Evolutionary conservation across 805 yeast species (phyloP), one percentile per base, ranked within the genome.

Genomic region (Kodamaea hsintzibuensis): DNA sequence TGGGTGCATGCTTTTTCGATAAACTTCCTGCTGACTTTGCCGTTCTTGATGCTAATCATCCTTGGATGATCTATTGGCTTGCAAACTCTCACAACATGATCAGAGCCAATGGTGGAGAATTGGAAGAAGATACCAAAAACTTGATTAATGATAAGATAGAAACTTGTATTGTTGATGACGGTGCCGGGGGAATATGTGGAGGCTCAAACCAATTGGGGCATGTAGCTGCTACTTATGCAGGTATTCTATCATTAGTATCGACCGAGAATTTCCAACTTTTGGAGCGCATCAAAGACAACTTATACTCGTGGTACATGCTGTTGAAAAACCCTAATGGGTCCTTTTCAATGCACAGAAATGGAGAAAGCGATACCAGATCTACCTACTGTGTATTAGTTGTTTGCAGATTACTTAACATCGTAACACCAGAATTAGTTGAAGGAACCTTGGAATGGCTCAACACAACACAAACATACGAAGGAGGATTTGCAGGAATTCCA

Each of bases 11-110:
- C 16, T 69, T 83, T 19, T 60, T 65, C 8, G 64, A 69, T 9
- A 71, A 78, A 14, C 73, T 88, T 25, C 88, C 91, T 0, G 57
- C 70, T 1, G 72, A 67, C 7, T 86, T 80, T 66, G 64, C 68
- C 2, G 79, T 79, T 0, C 74, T 90, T 47, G 98, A 93, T 68
- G 95, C 98, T 0, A 88, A 95, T n/a, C 91, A 87, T 56, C 85
- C 96, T 0, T 95, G 98, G 98, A 72, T 93, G 63, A 55, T 89
- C 1, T 93, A 88, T 66, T 95, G 99, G 99, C 70, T 86, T 6
- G 65, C 81, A 45, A 91, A 90, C 64, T 76, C 71, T 3, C 59
- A 61, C 27, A 40, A 45, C 9, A 35, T 72, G 19, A 52, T 72
- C 10, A 47, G 19, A 2, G 44, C 37, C 1, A 14, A 51, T 7